Percentiles rank a stretch among this genome's conserved stretches.
Evolutionary conservation across 2,329 filamentous ascomycete species (phyloP).

Genomic region (Botrytis galanthina): DNA sequence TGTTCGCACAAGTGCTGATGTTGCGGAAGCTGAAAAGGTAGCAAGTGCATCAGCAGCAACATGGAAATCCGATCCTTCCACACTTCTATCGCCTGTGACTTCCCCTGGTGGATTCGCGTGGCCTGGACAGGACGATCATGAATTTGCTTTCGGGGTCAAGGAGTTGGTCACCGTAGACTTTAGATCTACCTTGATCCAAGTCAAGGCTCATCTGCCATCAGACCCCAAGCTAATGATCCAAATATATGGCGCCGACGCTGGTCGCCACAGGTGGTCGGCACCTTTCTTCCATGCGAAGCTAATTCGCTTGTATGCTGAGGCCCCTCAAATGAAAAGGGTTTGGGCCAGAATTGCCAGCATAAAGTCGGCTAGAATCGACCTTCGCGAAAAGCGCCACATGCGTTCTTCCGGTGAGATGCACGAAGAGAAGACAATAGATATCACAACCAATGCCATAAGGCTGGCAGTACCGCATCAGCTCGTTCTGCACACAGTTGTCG

Average conservation of each 20-base stretch:
- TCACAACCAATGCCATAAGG: conserved; percentile 81
- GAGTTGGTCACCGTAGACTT: conserved; percentile 82
- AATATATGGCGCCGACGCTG: conserved; percentile 76
- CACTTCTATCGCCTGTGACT: conserved; percentile 34
- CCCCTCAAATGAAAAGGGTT: conserved; percentile 74
- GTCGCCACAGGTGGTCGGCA: conserved; percentile 81
- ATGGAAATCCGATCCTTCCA: conserved; percentile 20
- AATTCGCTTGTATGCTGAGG: conserved; percentile 81
- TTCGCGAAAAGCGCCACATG: conserved; percentile 73
- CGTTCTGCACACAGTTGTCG: conserved; percentile 84
- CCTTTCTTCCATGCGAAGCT: conserved; percentile 78
- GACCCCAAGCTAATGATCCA: conserved; percentile 93
- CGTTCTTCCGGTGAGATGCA: conserved; percentile 54
- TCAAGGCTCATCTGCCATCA: conserved; percentile 84
- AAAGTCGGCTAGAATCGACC: conserved; percentile 76
- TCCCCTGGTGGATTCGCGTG: conserved; percentile 31
- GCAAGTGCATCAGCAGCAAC: conserved; percentile 31
- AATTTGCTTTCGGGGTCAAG: conserved; percentile 31
- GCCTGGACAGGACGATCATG: conserved; percentile 11
- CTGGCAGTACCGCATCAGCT: conserved; percentile 89
- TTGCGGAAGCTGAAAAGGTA: conserved; percentile 42
- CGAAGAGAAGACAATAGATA: conserved; percentile 79
- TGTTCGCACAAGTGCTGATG: conserved; percentile 49
- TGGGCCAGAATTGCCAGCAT: conserved; percentile 88
- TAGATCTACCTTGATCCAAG: conserved; percentile 75